Evolutionary conservation across 2,329 filamentous ascomycete genomes (phyloP).

Genomic region (Ophioceras dolichostomum): DNA sequence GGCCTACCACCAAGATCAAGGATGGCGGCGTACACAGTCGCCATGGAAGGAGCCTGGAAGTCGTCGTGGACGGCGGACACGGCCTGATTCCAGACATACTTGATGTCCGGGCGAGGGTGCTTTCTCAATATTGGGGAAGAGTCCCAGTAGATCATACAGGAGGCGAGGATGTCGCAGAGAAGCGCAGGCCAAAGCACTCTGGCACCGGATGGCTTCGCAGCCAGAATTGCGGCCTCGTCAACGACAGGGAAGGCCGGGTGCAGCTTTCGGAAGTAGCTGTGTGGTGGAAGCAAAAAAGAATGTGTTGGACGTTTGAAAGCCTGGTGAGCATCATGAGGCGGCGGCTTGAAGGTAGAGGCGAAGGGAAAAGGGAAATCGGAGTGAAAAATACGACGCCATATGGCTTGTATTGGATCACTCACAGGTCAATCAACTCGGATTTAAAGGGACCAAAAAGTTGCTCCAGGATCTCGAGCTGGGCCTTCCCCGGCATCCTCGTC

Average conservation of each 20-base stretch:
- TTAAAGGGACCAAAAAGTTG: constrained; percentile 44
- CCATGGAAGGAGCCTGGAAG: constrained; percentile 43
- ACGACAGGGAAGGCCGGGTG: constrained; percentile 51
- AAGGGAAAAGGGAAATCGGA: no score
- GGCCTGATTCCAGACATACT: constrained; percentile 51
- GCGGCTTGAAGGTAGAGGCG: no score
- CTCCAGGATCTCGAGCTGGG: constrained; percentile 31
- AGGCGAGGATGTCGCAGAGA: constrained; percentile 43
- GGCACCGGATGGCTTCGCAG: no score
- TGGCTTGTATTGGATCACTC: no score
- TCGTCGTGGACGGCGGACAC: constrained; percentile 48
- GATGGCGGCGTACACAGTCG: constrained; percentile 43
- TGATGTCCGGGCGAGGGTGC: constrained; percentile 40
- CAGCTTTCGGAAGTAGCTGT: constrained; percentile 39
- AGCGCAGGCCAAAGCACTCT: constrained; percentile 38
- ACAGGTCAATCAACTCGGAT: constrained; percentile 35
- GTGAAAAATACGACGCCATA: no score
- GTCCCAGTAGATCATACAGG: constrained; percentile 46
- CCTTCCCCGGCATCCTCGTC: constrained; percentile 1
- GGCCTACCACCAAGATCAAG: constrained; percentile 49
- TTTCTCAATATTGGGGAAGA: constrained; percentile 30
- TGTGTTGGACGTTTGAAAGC: no score
- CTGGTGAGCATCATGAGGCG: constrained; percentile 14
- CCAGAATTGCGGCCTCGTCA: constrained; percentile 38
- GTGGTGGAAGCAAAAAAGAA: no score